Evolutionary conservation across 352 stramenopile species (phyloP).

Genomic region (Globisporangium iwayamae): DNA sequence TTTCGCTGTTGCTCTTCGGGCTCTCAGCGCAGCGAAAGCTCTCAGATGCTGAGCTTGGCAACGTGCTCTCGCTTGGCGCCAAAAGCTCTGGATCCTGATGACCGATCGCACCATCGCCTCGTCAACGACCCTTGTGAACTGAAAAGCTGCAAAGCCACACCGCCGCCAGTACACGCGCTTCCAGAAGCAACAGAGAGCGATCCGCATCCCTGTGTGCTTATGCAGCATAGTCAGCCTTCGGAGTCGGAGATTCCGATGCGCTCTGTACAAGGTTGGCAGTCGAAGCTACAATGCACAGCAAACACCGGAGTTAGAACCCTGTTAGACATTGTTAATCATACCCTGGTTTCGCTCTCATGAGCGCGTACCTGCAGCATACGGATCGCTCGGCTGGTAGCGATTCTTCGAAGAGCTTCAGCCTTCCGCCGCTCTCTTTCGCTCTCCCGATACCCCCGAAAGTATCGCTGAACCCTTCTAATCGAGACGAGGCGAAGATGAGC

Average conservation of each 20-base stretch:
- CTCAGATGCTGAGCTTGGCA: constrained; percentile 8
- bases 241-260: neutral
- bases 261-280: constrained; percentile 11
- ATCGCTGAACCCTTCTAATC: neutral
- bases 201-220: constrained; percentile 21
- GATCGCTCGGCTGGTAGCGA: neutral
- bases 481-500: constrained; percentile 5
- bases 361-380: constrained; percentile 12
- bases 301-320: neutral
- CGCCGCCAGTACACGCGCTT: constrained; percentile 26
- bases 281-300: constrained; percentile 8
- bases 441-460: constrained; percentile 6
- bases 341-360: neutral
- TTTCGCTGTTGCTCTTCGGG: neutral
- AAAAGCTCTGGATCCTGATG: constrained; percentile 26
- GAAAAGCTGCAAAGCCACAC: constrained; percentile 24
- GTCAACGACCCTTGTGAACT: constrained; percentile 13
- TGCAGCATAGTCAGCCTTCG: constrained; percentile 9
- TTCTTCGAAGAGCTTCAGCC: constrained; percentile 5
- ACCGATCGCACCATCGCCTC: constrained; percentile 8
- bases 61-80: constrained; percentile 12
- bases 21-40: neutral
- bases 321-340: neutral
- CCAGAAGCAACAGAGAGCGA: constrained; percentile 40
- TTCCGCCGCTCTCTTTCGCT: neutral